Conservation (phyloP, 139 green algal genomes). For the Mesotaenium endlicherianum region DNA sequence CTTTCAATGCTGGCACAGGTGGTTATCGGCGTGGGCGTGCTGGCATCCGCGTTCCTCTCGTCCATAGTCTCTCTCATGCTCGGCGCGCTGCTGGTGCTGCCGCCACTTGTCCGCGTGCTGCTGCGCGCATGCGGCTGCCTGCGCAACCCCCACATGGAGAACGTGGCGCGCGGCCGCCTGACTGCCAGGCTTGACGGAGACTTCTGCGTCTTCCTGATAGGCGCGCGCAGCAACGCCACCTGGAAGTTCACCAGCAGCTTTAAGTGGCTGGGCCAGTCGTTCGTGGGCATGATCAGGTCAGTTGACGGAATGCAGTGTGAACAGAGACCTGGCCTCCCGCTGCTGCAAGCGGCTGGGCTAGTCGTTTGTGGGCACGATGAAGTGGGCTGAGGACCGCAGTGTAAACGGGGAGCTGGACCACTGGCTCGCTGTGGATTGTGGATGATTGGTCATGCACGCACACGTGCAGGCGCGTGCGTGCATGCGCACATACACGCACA, state of each 20-base stretch:
- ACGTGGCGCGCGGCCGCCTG: neutral
- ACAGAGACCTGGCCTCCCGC: no score
- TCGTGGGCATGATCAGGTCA: slow-evolving; percentile 14
- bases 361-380: no score
- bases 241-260: slow-evolving; percentile 22
- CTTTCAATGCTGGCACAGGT: no score
- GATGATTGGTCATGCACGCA: no score
- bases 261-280: neutral
- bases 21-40: slow-evolving; percentile 1
- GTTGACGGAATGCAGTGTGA: no score
- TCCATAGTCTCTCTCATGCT: neutral
- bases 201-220: slow-evolving; percentile 28
- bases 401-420: no score
- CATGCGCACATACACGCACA: no score
- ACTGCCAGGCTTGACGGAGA: slow-evolving; percentile 24
- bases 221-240: slow-evolving; percentile 1
- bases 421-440: no score
- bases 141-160: slow-evolving; percentile 7
- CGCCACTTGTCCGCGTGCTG: neutral
- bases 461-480: no score
- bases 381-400: no score
- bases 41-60: neutral
- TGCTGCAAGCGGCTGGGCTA: no score
- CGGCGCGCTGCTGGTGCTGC: neutral
- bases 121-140: neutral